Evolutionary conservation across 495 filamentous ascomycete species (phyloP), one percentile per base, ranked within the genome.

Genomic region (Neurospora sublineolata): DNA sequence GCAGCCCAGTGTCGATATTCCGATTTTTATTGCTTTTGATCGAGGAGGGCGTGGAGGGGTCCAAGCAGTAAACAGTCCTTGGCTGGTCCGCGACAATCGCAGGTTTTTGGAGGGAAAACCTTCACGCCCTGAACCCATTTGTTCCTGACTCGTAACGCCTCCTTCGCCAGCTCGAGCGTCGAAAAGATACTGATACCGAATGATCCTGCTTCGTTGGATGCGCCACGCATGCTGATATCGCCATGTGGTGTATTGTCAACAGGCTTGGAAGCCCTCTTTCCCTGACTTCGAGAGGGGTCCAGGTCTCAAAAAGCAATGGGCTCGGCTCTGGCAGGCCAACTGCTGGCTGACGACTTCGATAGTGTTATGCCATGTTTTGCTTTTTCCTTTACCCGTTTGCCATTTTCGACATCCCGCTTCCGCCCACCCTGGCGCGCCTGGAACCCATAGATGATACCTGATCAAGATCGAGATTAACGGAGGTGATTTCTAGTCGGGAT

Each of bases 71-170:
- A 72, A 41, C 39, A 16, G 60, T 72, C 30, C 58, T 68, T 12
- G 67, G 60, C 39, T 72, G 60, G 20, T 60, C 70, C 23, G 44
- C 14, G 27, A 52, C 38, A 37, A n/a, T 67, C 27, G 68, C 37
- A 38, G 40, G 41, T 67, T 36, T 33, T 18, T 37, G 30, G n/a
- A 30, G 39, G 39, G 69, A 39, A 58, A 64, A 10, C 23, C 69
- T 64, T 23, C 30, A 70, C 69, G 27, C 27, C 52, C 52, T 64
- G 27, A 18, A 33, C 52, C 6, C 52, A 36, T 64, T 64, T 64
- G 52, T 68, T 71, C 38, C 58, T 72, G 60, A 58, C 67, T 38
- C 64, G n/a, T 42, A 64, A 64, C 52, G 52, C 52, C 52, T 64
- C 27, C 3, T 64, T 33, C 52, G 12, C 69, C 27, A 70, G 37